Evolutionary conservation across 2,329 filamentous ascomycete species (phyloP).

Genomic region (Calonectria hawksworthii): DNA sequence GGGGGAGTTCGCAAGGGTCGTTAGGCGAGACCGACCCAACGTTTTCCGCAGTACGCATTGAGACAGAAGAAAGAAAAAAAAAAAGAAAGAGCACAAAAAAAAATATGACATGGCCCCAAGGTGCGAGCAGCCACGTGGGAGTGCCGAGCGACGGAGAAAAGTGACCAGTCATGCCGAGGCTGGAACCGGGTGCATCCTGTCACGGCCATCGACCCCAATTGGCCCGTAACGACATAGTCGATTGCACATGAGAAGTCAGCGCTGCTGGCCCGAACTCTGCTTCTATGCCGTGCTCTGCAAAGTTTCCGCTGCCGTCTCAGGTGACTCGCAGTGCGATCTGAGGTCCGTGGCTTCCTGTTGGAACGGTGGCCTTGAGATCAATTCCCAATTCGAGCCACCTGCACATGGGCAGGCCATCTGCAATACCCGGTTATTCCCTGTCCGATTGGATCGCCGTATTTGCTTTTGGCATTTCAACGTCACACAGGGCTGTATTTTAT

Average conservation of each 20-base stretch:
- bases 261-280: conserved; percentile 18
- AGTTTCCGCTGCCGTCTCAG: conserved; percentile 24
- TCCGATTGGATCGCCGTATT: background rate
- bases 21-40: conserved; percentile 19
- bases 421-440: conserved; percentile 44
- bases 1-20: conserved; percentile 6
- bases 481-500: background rate
- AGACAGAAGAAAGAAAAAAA: conserved; percentile 14
- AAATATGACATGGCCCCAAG: conserved; percentile 28
- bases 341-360: background rate
- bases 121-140: conserved; percentile 45
- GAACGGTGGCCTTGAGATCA: conserved; percentile 22
- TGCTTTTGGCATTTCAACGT: conserved; percentile 2
- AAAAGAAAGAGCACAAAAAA: conserved; percentile 16
- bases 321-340: conserved; percentile 25
- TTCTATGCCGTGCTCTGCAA: conserved; percentile 11
- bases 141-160: conserved; percentile 36
- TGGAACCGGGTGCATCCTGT: conserved; percentile 15
- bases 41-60: conserved; percentile 36
- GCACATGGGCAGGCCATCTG: background rate
- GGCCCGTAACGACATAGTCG: conserved; percentile 11
- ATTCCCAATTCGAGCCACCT: background rate
- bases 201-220: conserved; percentile 14
- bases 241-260: conserved; percentile 28
- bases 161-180: conserved; percentile 40